Conservation (phyloP, 257 asterid species). For the Solanum clarkiae region DNA sequence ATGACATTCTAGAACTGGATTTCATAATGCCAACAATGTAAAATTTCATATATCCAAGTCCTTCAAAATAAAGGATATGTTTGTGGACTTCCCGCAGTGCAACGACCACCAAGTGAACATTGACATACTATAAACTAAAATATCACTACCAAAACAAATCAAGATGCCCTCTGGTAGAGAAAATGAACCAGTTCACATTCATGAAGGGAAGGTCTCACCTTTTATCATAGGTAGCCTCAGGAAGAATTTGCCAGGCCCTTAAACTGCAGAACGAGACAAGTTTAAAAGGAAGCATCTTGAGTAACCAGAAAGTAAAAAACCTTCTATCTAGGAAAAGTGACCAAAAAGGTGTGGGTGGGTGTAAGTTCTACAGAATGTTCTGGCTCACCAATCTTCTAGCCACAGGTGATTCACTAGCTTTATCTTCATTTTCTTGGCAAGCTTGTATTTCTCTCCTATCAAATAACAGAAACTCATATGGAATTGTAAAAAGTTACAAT, state of each 20-base stretch:
- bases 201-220: conserved; percentile 33
- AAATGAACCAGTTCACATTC: background rate
- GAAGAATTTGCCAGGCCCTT: conserved; percentile 84
- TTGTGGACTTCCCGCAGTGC: background rate
- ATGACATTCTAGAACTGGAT: background rate
- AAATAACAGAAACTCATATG: background rate
- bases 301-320: background rate
- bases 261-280: conserved; percentile 31
- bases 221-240: conserved; percentile 58
- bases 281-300: background rate
- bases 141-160: background rate
- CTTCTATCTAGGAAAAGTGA: background rate
- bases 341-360: background rate
- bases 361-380: background rate
- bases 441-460: conserved; percentile 80
- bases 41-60: background rate
- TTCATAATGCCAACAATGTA: background rate
- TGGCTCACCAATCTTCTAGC: conserved; percentile 79
- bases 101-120: background rate
- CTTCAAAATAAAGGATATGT: background rate
- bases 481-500: background rate
- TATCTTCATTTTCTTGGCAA: conserved; percentile 66
- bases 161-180: background rate
- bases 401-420: conserved; percentile 83
- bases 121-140: background rate